Base-by-base conservation (phyloP, 768 basidiomycete species). In the Boletus subparvulus region DNA sequence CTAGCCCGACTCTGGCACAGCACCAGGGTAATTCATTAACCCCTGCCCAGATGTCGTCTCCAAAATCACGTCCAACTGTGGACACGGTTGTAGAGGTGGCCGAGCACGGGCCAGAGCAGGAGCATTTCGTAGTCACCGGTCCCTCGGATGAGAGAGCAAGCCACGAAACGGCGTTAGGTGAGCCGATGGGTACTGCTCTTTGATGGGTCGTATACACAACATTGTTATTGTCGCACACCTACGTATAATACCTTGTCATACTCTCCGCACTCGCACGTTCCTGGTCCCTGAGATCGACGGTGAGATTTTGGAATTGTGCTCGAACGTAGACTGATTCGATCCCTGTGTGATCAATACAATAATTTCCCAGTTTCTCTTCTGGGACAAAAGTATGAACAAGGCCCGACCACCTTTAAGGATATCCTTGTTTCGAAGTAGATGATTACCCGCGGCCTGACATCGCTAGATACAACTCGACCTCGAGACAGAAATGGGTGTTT, bases 131-230 rank as follows among this genome's bases (percentile, higher is more conserved):
- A 12, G 55, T 54, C 46, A 41, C 55, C 0, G 50, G 53, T 43
- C 32, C 13, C 32, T 46, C 58, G 6, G 53, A 35, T 19, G 50
- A 56, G 45, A 58, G 52, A 49, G 36, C 21, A 26, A 57, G 53
- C 45, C 57, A 52, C n/a, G 70, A 63, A 52, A 32, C 46, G 28
- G 59, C 53, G 42, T 6, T 50, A 21, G 55, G 58, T n/a, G 65
- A 62, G 47, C 53, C 55, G 54, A 59, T 69, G 51, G 71, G 71
- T 32, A 66, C 73, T 10, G 73, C 72, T 36, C 61, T 70, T 46
- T 72, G 62, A 73, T 48, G 37, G n/a, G 17, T 16, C 17, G 19
- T 50, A 9, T 43, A 47, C 16, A 49, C 47, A 40, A 36, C 24
- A 36, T 52, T 37, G 26, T 45, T n/a, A 21, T 41, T 19, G 52